These are phyloP conservation scores for Lepidium aucheri DNA, from an alignment of 345 rosid species.

Conservation along the genomic window DNA sequence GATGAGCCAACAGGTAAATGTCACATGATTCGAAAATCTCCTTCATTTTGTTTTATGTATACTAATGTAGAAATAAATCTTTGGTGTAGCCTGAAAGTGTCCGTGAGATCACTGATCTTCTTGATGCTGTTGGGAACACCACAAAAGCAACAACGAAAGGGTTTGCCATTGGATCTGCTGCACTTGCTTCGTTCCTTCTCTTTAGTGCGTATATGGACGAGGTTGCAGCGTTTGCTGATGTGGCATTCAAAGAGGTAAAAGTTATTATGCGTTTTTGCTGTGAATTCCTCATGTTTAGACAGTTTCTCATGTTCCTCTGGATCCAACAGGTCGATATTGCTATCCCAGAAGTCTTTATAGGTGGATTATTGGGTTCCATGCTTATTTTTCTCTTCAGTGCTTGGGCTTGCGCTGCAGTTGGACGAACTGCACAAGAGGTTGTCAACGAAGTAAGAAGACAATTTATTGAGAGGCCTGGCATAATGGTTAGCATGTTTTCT, in stretches of 20 bases:
- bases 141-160: conserved; percentile 99
- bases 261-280: not conserved
- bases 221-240: conserved; percentile 74
- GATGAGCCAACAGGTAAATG: conserved; percentile 97
- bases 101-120: conserved; percentile 92
- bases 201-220: conserved; percentile 99
- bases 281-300: not conserved
- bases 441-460: conserved; percentile 98
- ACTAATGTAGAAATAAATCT: conserved; percentile 3
- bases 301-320: conserved; percentile 2
- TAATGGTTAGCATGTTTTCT: conserved; percentile 55
- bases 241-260: conserved; percentile 71
- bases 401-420: conserved; percentile 97
- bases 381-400: conserved; percentile 92
- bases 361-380: conserved; percentile 96
- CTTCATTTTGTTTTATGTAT: not conserved
- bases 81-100: conserved; percentile 82
- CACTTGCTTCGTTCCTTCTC: conserved; percentile 97
- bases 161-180: conserved; percentile 99
- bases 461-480: conserved; percentile 97
- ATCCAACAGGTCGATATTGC: conserved; percentile 87
- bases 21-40: not conserved
- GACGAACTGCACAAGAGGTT: conserved; percentile 99
- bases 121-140: conserved; percentile 99
- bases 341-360: conserved; percentile 86